Percentiles rank a stretch among this genome's conserved stretches.
phyloP scores from a whole-genome alignment of 2,329 filamentous ascomycete genomes.

The Hymenoscyphus infarciens region DNA sequence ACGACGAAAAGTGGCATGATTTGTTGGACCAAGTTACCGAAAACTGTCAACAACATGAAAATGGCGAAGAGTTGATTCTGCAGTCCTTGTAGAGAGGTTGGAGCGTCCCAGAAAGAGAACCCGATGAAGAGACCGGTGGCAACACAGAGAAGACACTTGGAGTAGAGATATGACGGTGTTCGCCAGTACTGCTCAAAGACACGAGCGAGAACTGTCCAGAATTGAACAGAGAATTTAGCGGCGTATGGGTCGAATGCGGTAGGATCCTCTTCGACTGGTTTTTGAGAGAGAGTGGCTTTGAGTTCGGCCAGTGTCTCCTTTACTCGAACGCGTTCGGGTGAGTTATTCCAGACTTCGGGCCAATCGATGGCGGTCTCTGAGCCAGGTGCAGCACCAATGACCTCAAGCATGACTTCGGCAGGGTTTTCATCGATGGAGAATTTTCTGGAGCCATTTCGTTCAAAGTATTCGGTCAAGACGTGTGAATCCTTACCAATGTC shows the following conservation, averaged over 20 bases:
- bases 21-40: conserved; percentile 71
- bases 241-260: conserved; percentile 53
- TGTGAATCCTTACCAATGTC: conserved; percentile 70
- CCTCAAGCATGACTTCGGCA: conserved; percentile 73
- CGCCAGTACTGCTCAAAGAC: conserved; percentile 66
- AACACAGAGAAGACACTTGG: conserved; percentile 31
- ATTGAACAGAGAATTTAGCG: conserved; percentile 56
- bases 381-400: conserved; percentile 60
- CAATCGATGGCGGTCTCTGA: conserved; percentile 61
- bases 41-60: conserved; percentile 74
- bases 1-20: conserved; percentile 67
- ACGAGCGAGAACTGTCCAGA: conserved; percentile 51
- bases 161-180: conserved; percentile 54
- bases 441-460: conserved; percentile 61
- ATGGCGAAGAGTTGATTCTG: conserved; percentile 71
- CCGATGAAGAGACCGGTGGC: conserved; percentile 53
- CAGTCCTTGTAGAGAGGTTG: conserved; percentile 56
- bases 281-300: conserved; percentile 41
- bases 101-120: conserved; percentile 66
- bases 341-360: conserved; percentile 57
- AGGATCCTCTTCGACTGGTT: conserved; percentile 26
- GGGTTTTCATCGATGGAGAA: conserved; percentile 72
- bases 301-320: conserved; percentile 51
- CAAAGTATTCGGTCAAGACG: conserved; percentile 70
- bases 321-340: conserved; percentile 42